Evolutionary conservation across 768 basidiomycete species (phyloP), one percentile per base, ranked within the genome.

Genomic region (Termitomyces sp.): DNA sequence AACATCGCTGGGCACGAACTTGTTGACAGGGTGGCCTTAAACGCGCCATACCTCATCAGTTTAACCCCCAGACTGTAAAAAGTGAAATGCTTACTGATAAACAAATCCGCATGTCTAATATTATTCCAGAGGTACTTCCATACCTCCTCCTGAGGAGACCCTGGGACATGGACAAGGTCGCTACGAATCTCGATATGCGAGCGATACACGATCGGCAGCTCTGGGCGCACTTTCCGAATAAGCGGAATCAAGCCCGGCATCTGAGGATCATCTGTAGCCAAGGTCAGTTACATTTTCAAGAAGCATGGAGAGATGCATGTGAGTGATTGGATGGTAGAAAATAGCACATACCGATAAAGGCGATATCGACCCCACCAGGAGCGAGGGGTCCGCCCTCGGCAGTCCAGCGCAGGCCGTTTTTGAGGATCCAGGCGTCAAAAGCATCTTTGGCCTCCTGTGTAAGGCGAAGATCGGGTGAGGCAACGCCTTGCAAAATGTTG

Each of bases 91-190:
- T 67, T 61, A 87, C 90, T 86, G 84, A 96, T 89, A 79, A 96
- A 97, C 69, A 96, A 74, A 78, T 97, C 95, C 46, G 92, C 89
- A 35, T 89, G 81, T 71, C 93, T 82, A 69, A 98, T 94, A 74
- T 92, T 94, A 67, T 92, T 88, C 90, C 91, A 97, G 15, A 98
- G 83, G 75, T 94, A 98, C 68, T 95, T 84, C 94, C 95, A 98
- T 18, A 96, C 94, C 66, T 91, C 89, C 70, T 90, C 87, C 70
- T 96, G 94, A 22, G 92, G 91, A 13, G 93, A 94, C 35, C 88
- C 89, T 24, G 85, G 77, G 28, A 86, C 80, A 72, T 94, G 91
- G 24, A 93, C 87, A 45, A 97, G 87, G 71, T 95, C 91, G 66
- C 90, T 90, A 52, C 90, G 88, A 66, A 91, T 94, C 78, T 98